A percentile compares a stretch with the other conserved stretches of the same genome.
phyloP scores from a whole-genome alignment of 192 early-diverging fungal genomes.

The Entomortierella parvispora region DNA sequence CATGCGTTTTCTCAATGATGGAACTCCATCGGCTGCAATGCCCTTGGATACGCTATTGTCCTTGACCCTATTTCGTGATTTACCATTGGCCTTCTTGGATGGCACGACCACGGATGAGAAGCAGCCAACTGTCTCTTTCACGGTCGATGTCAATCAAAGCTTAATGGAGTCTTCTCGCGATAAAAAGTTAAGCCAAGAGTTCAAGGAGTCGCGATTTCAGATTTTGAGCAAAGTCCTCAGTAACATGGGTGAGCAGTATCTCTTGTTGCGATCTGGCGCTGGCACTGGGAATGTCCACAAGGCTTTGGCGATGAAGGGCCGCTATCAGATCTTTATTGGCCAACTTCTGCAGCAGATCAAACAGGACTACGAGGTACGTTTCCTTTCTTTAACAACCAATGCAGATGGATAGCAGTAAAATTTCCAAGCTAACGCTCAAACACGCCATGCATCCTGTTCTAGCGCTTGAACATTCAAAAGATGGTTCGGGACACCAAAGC shows the following conservation, averaged over 20 bases:
- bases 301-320: not conserved
- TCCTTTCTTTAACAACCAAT: not conserved
- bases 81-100: slow-evolving; percentile 16
- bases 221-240: slow-evolving; percentile 18
- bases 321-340: not conserved
- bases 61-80: slow-evolving; percentile 8
- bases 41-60: not conserved
- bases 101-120: not conserved
- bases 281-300: not conserved
- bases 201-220: slow-evolving; percentile 23
- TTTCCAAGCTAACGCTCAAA: too few species aligned
- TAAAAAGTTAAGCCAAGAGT: slow-evolving; percentile 3
- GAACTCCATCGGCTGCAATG: not conserved
- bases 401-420: too few species aligned
- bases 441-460: too few species aligned
- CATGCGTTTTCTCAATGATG: not conserved
- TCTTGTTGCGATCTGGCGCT: not conserved
- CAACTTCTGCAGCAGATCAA: slow-evolving; percentile 1
- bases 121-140: not conserved
- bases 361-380: slow-evolving; percentile 7
- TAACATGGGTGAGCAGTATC: slow-evolving; percentile 43
- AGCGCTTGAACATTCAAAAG: slow-evolving; percentile 15
- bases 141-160: not conserved
- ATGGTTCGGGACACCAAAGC: slow-evolving; percentile 15
- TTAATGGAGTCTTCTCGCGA: slow-evolving; percentile 5